These are phyloP conservation scores for Amylocarpus encephaloides DNA, from an alignment of 2,329 filamentous ascomycete species.

Conservation along the genomic window DNA sequence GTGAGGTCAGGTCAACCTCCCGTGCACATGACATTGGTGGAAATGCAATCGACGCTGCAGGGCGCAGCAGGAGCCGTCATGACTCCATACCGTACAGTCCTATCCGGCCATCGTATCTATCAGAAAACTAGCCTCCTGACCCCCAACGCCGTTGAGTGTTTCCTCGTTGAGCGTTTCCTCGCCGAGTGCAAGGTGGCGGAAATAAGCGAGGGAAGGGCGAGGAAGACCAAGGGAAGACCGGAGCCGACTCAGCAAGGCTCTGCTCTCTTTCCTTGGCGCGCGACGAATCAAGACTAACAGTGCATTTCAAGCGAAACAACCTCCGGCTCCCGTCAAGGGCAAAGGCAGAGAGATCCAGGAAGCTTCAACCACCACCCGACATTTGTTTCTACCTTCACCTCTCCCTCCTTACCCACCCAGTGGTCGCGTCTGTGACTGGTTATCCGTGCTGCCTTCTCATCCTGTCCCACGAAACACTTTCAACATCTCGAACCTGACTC, in stretches of 20 bases:
- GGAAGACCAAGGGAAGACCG: background rate
- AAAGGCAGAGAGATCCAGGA: conserved; percentile 2
- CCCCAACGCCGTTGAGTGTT: background rate
- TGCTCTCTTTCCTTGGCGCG: conserved; percentile 7
- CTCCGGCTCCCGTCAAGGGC: background rate
- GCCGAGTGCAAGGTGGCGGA: background rate
- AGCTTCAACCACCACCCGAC: background rate
- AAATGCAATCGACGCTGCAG: too few relatives aligned
- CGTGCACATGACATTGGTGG: background rate
- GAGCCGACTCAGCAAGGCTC: background rate
- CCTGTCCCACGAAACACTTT: conserved; percentile 11
- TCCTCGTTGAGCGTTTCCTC: background rate
- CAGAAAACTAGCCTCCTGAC: background rate
- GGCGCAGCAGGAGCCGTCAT: too few relatives aligned
- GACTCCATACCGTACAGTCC: too few relatives aligned
- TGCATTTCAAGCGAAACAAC: conserved; percentile 1
- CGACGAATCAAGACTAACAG: too few relatives aligned
- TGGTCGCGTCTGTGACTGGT: background rate
- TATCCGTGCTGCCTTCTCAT: conserved; percentile 10
- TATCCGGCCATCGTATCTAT: background rate
- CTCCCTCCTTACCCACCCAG: background rate
- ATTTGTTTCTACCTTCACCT: background rate
- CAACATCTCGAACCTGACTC: conserved; percentile 7
- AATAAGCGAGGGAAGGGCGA: background rate
- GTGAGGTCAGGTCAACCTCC: too few relatives aligned